These are phyloP conservation scores for Oryza nivara DNA, from an alignment of 176 grass and related monocot species.

Conservation along the genomic window DNA sequence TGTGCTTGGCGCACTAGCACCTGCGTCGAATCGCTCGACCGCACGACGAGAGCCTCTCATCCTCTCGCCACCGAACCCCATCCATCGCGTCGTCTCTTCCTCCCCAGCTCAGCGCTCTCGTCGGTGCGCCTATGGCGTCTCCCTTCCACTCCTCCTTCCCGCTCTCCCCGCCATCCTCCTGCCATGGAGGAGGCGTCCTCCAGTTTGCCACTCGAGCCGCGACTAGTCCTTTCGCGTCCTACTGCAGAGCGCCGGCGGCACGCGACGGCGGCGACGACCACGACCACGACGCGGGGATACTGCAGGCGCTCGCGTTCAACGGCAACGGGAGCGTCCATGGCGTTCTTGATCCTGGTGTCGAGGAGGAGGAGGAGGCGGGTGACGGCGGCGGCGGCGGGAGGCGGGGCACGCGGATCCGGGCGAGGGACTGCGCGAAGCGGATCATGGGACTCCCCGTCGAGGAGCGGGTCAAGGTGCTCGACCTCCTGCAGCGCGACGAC, in stretches of 20 bases:
- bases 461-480: conserved; percentile 81
- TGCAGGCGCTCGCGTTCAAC: conserved; percentile 42
- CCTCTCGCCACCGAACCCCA: conserved; percentile 35
- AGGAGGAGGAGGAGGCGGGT: neutral
- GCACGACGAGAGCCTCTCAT: conserved; percentile 27
- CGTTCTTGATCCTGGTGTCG: neutral
- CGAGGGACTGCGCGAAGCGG: conserved; percentile 53
- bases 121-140: conserved; percentile 46
- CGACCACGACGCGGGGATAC: conserved; percentile 39
- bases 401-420: conserved; percentile 12
- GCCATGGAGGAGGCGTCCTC: conserved; percentile 32
- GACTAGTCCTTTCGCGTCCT: conserved; percentile 12
- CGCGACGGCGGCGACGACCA: conserved; percentile 39
- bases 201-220: conserved; percentile 22
- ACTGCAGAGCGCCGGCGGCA: conserved; percentile 6
- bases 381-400: neutral
- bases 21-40: too few species aligned
- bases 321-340: conserved; percentile 43
- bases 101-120: conserved; percentile 14
- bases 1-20: neutral
- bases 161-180: conserved; percentile 40
- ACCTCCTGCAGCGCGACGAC: conserved; percentile 70
- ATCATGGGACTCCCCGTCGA: conserved; percentile 67
- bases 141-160: conserved; percentile 47
- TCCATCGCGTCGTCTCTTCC: conserved; percentile 18